phyloP scores from a whole-genome alignment of 805 yeast species.

The Pichia manshurica region DNA sequence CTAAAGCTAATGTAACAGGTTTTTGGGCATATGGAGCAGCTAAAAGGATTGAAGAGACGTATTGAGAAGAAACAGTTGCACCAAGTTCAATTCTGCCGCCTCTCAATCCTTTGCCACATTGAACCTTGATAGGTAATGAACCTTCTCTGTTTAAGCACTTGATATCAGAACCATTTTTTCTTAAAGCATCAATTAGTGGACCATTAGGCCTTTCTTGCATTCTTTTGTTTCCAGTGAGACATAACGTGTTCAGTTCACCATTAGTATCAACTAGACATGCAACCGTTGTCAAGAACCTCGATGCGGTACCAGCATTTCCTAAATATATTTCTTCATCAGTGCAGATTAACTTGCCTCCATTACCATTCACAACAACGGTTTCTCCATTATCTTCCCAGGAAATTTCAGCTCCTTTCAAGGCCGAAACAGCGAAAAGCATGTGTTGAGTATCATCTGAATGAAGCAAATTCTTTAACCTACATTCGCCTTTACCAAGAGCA shows the following conservation, averaged over 20 bases:
- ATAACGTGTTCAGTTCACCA: slow-evolving; percentile 38
- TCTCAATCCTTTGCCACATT: slow-evolving; percentile 62
- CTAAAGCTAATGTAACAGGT: slow-evolving; percentile 81
- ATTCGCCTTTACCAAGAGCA: slow-evolving; percentile 82
- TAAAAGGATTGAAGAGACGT: slow-evolving; percentile 93
- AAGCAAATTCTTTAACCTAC: slow-evolving; percentile 75
- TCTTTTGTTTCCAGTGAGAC: slow-evolving; percentile 88
- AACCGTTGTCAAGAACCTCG: slow-evolving; percentile 87
- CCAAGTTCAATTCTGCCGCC: slow-evolving; percentile 94
- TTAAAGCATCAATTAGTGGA: slow-evolving; percentile 87
- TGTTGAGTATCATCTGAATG: slow-evolving; percentile 96
- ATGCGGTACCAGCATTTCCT: slow-evolving; percentile 98
- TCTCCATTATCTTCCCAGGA: slow-evolving; percentile 85
- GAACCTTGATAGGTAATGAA: slow-evolving; percentile 75
- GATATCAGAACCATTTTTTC: slow-evolving; percentile 70
- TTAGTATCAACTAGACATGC: slow-evolving; percentile 71
- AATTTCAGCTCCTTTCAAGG: slow-evolving; percentile 75
- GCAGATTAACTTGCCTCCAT: slow-evolving; percentile 72
- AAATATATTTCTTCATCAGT: slow-evolving; percentile 67
- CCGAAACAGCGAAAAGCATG: slow-evolving; percentile 82
- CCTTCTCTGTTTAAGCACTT: slow-evolving; percentile 70
- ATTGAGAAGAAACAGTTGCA: slow-evolving; percentile 95
- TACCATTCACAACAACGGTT: slow-evolving; percentile 76
- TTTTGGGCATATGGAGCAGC: slow-evolving; percentile 93
- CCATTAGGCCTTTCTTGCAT: slow-evolving; percentile 98